A percentile compares a stretch with the other conserved stretches of the same genome.
phyloP scores from a whole-genome alignment of 2,329 filamentous ascomycete species.

The Pestalotiopsis sp. region DNA sequence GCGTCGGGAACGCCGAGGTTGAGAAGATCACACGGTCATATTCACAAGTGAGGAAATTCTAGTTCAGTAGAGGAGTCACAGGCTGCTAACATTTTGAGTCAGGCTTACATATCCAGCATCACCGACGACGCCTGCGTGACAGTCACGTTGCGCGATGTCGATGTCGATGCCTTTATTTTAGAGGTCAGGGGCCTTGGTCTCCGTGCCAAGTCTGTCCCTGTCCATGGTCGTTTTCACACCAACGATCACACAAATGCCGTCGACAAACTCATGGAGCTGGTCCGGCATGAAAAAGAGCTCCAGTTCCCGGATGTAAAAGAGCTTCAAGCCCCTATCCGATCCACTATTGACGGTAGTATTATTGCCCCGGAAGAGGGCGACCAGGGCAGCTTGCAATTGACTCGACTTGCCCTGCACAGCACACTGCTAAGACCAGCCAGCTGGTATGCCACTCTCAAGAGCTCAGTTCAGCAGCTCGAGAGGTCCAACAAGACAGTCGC shows the following conservation, averaged over 20 bases:
- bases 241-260: not conserved
- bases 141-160: slow-evolving; percentile 9
- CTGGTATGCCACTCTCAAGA: not conserved
- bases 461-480: not conserved
- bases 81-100: not conserved
- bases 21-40: not conserved
- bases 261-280: slow-evolving; percentile 8
- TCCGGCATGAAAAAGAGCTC: not conserved
- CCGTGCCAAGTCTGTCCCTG: slow-evolving; percentile 11
- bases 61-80: not conserved
- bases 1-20: not conserved
- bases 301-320: not conserved
- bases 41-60: not conserved
- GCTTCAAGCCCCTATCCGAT: not conserved
- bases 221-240: slow-evolving; percentile 20
- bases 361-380: not conserved
- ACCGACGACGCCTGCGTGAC: slow-evolving; percentile 14
- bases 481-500: not conserved
- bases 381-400: not conserved
- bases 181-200: not conserved
- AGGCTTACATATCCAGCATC: slow-evolving; percentile 15
- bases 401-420: not conserved
- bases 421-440: not conserved
- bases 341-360: not conserved
- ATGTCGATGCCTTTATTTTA: slow-evolving; percentile 13